Conservation (phyloP, 176 grass and related monocot genomes). For the Musa acuminata region DNA sequence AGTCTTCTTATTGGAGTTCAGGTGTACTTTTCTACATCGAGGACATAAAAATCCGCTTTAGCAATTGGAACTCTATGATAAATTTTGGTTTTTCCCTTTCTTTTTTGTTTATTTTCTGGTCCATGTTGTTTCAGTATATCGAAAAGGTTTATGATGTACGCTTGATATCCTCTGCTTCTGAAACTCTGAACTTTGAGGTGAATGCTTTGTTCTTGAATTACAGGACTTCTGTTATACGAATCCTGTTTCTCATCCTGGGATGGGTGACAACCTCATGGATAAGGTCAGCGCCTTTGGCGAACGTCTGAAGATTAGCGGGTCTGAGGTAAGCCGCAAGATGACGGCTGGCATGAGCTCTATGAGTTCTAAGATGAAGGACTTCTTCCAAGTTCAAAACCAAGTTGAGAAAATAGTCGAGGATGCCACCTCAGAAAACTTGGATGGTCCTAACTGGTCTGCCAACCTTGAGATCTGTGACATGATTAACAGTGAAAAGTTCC, state of each 20-base stretch:
- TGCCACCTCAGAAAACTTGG: constrained; percentile 62
- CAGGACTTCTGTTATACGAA: too few species aligned
- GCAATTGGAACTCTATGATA: too few species aligned
- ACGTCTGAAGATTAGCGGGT: constrained; percentile 69
- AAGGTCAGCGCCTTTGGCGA: constrained; percentile 76
- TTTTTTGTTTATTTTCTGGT: too few species aligned
- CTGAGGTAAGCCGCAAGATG: constrained; percentile 77
- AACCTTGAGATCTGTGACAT: constrained; percentile 83
- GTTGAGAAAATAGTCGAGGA: constrained; percentile 82
- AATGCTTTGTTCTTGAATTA: too few species aligned
- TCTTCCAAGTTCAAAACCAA: constrained; percentile 72
- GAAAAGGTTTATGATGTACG: too few species aligned
- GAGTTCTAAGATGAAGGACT: constrained; percentile 90
- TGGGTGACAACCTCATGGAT: constrained; percentile 88
- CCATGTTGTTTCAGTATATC: too few species aligned
- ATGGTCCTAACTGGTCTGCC: constrained; percentile 63
- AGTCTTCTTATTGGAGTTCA: too few species aligned
- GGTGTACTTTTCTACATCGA: too few species aligned
- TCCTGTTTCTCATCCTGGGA: not conserved
- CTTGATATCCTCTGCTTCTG: too few species aligned
- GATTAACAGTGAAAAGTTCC: constrained; percentile 62
- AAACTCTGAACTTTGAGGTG: too few species aligned
- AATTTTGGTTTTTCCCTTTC: too few species aligned
- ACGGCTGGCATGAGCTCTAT: constrained; percentile 72
- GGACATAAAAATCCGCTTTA: too few species aligned